These are phyloP conservation scores for Trichoderma cornu-damae DNA, from an alignment of 2,329 filamentous ascomycete genomes.

Conservation along the genomic window DNA sequence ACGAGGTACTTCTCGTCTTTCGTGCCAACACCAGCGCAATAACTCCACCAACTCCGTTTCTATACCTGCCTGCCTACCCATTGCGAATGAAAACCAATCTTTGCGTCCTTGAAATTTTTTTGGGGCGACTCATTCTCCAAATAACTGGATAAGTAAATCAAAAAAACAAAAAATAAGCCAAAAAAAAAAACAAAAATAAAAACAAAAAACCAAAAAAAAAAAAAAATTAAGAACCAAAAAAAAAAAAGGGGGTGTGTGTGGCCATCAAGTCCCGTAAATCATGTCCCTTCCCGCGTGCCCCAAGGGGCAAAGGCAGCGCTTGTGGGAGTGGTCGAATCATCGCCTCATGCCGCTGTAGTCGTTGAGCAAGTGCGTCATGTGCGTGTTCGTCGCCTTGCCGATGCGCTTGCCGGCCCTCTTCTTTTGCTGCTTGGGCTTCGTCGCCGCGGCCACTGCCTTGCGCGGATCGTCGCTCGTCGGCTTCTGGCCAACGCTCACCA, in stretches of 20 bases:
- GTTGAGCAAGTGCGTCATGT: conserved; percentile 78
- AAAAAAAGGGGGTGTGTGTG: too few species aligned
- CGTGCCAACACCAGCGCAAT: background rate
- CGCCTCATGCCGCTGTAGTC: conserved; percentile 55
- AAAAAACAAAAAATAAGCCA: background rate
- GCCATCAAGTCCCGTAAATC: background rate
- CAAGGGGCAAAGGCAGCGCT: too few species aligned
- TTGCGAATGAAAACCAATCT: background rate
- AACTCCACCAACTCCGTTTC: conserved; percentile 8
- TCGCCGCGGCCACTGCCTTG: conserved; percentile 39
- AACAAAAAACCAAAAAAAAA: background rate
- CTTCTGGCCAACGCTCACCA: conserved; percentile 73
- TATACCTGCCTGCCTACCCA: background rate
- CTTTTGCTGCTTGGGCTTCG: conserved; percentile 67
- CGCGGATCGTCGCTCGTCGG: conserved; percentile 76
- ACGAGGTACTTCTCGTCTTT: background rate
- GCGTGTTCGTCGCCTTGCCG: conserved; percentile 79
- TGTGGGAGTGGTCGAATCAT: conserved; percentile 28
- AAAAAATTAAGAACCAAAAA: background rate
- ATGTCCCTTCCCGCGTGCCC: background rate
- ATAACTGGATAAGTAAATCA: background rate
- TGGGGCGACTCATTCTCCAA: background rate
- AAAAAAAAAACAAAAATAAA: background rate
- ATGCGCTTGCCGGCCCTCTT: conserved; percentile 60
- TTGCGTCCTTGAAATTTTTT: background rate